Evolutionary conservation across 352 stramenopile species (phyloP), one percentile per base, ranked within the genome.

Genomic region (Phytophthora pinifolia): DNA sequence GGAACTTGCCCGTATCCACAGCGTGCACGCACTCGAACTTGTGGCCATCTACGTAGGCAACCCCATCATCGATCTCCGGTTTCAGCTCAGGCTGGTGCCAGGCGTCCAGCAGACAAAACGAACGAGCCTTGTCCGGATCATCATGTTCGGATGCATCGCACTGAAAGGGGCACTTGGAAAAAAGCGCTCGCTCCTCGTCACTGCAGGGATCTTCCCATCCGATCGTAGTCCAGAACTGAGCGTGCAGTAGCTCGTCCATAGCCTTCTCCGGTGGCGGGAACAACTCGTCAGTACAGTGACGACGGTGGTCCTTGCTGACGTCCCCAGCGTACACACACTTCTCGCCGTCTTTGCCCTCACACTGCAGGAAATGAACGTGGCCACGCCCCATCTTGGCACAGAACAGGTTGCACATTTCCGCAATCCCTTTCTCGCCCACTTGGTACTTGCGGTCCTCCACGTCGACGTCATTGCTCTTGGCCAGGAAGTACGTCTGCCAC

Each of bases 81-180:
- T 85, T 83, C 9, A 72, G 39, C 30, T 82, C 75, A 6, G 48
- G 51, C 9, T 15, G 32, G 15, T 81, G 68, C 65, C 68, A 81
- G 18, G 61, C 65, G 2, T 71, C 38, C 14, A 75, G 44, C 1
- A 70, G 31, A 12, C 66, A 65, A 15, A 70, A 72, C 13, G 59
- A 74, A 22, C 57, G 53, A n/a, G n/a, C n/a, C 1, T 59, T 46
- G 6, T 39, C 47, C 31, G n/a, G n/a, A n/a, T n/a, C n/a, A n/a
- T n/a, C n/a, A n/a, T n/a, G n/a, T n/a, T n/a, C n/a, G n/a, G 27
- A 18, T 72, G 72, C n/a, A 46, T 9, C 6, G 17, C 33, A 0
- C 39, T 34, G 18, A 72, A 62, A 6, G 22, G 29, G 5, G 53
- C 46, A 29, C 20, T 50, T n/a, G 31, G 27, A 17, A 58, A 65